phyloP scores from a whole-genome alignment of 2,329 filamentous ascomycete species.

The Sarocladiaceae sp. region DNA sequence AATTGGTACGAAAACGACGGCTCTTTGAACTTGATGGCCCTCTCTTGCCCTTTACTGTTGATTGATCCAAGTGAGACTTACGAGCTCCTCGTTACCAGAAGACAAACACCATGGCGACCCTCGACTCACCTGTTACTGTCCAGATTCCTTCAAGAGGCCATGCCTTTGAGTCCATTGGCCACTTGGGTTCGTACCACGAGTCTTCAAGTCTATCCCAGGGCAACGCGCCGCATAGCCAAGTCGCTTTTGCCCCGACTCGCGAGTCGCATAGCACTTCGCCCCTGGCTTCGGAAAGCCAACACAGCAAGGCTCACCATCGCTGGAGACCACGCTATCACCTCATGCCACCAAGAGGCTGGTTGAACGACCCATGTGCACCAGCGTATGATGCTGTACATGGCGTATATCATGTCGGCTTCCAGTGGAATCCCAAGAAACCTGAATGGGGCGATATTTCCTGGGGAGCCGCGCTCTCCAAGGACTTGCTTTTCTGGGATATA shows the following conservation, averaged over 20 bases:
- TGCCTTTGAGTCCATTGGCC: neutral
- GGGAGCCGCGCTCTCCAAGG: neutral
- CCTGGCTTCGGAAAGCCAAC: neutral
- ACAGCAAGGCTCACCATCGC: neutral
- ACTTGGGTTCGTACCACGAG: neutral
- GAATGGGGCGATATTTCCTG: slow-evolving; percentile 1
- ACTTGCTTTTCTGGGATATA: neutral
- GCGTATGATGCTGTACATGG: slow-evolving; percentile 40
- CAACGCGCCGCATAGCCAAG: neutral
- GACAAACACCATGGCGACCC: neutral
- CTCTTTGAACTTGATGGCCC: too few relatives aligned
- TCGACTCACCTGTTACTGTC: neutral
- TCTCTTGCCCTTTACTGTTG: too few relatives aligned
- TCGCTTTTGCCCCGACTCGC: neutral
- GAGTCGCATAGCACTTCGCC: neutral
- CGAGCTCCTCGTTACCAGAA: neutral
- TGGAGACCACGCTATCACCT: slow-evolving; percentile 15
- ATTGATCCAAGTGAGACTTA: too few relatives aligned
- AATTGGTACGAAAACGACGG: too few relatives aligned
- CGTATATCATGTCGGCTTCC: slow-evolving; percentile 1
- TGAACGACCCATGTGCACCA: slow-evolving; percentile 44
- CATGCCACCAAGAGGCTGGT: slow-evolving; percentile 21
- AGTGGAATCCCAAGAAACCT: neutral
- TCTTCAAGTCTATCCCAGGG: neutral
- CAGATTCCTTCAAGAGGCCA: neutral